Evolutionary conservation across 2,329 filamentous ascomycete species (phyloP), one percentile per base, ranked within the genome.

Genomic region (Coleophoma eucalyptorum): DNA sequence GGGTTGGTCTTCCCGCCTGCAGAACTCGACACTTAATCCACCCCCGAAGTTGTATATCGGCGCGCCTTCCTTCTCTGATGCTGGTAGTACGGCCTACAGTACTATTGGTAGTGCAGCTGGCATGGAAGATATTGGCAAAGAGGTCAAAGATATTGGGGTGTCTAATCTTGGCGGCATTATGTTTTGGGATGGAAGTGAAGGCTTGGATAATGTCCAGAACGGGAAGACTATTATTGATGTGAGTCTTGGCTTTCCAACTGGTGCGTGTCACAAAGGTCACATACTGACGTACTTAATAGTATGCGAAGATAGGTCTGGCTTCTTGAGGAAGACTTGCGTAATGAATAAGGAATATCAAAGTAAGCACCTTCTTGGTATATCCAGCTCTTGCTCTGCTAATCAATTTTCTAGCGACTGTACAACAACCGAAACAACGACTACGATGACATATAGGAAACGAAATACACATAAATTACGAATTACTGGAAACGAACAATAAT

Each of bases 111-210:
- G 43, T 34, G 49, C 60, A 10, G 53, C 54, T 37, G 57, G 50
- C 5, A 60, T 72, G 54, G 53, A 52, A 26, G 37, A 48, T 6
- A 55, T 68, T n/a, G 58, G 66, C n/a, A 55, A 58, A 26, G 57
- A 59, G n/a, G 63, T 62, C n/a, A 62, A 58, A 54, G 52, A 51
- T 2, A 59, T 66, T 40, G 53, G 53, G 11, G 40, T 62, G 20
- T 13, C 18, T 1, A 70, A 67, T 51, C 65, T 73, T 54, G 70
- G 69, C 1, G 69, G 69, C 1, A 59, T 71, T 4, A 72, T 71
- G 68, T 63, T 71, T 52, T 72, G 69, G 69, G 69, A 69, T 59
- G 62, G 61, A 10, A 50, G 53, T 8, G 54, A 62, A 43, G 66
- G 54, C 4, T 33, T 52, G 43, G 37, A 43, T 34, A 70, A 70